A percentile compares a stretch with the other conserved stretches of the same genome.
Conservation (phyloP, 1,284 basidiomycete species). For the Rhodotorula sp. region DNA sequence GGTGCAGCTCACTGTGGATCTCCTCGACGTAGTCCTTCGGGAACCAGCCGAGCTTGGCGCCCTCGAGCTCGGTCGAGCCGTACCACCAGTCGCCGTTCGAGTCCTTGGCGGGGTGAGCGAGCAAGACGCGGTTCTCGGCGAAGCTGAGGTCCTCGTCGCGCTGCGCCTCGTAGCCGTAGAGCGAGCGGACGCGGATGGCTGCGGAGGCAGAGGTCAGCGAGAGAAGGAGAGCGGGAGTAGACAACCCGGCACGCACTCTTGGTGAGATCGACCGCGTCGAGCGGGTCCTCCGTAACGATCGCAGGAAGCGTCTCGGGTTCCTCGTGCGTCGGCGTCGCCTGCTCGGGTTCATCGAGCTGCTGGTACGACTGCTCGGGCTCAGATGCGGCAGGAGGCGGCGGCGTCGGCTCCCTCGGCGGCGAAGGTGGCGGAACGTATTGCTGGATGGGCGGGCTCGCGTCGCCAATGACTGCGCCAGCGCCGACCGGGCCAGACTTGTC, state of each 20-base stretch:
- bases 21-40: constrained; percentile 83
- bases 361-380: background rate
- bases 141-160: constrained; percentile 84
- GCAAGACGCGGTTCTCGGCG: constrained; percentile 72
- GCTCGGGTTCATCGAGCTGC: constrained; percentile 41
- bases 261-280: constrained; percentile 75
- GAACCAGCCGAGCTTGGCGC: constrained; percentile 74
- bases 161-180: constrained; percentile 80
- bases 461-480: constrained; percentile 73
- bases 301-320: constrained; percentile 57
- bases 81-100: constrained; percentile 71
- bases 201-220: background rate
- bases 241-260: constrained; percentile 48
- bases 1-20: constrained; percentile 60
- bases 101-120: constrained; percentile 83
- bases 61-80: constrained; percentile 66
- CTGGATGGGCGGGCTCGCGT: constrained; percentile 68
- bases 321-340: constrained; percentile 50
- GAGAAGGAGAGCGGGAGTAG: background rate
- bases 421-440: constrained; percentile 54
- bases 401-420: constrained; percentile 9
- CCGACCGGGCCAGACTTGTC: constrained; percentile 73
- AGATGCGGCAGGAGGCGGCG: constrained; percentile 4
- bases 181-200: constrained; percentile 65
- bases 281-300: constrained; percentile 54